Evolutionary conservation across 2,329 filamentous ascomycete species (phyloP).

Genomic region (Fusarium udum): DNA sequence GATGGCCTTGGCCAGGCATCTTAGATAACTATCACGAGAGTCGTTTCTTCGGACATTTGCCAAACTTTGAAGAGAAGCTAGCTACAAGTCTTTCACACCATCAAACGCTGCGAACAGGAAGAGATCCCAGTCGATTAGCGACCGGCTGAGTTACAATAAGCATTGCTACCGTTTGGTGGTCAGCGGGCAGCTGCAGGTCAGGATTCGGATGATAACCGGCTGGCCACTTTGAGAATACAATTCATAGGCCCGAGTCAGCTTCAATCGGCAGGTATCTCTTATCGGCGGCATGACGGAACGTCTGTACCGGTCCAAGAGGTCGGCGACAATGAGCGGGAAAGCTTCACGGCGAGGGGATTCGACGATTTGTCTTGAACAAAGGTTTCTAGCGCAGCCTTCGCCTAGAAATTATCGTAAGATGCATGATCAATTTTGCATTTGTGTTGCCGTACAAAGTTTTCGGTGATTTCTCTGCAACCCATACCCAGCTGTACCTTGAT

Average conservation of each 20-base stretch:
- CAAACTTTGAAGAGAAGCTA: background rate
- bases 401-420: background rate
- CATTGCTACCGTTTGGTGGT: constrained; percentile 11
- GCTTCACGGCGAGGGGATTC: background rate
- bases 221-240: constrained; percentile 5
- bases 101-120: background rate
- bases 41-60: background rate
- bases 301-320: background rate
- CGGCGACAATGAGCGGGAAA: background rate
- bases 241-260: constrained; percentile 7
- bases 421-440: background rate
- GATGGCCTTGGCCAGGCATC: background rate
- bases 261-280: background rate
- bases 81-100: background rate
- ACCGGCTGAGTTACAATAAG: constrained; percentile 17
- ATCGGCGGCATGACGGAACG: background rate
- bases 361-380: background rate
- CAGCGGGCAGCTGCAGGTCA: constrained; percentile 17
- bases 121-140: constrained; percentile 18
- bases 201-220: constrained; percentile 10
- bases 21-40: background rate
- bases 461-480: constrained; percentile 9
- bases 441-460: background rate
- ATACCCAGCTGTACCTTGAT: constrained; percentile 14
- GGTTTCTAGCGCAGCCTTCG: background rate